Conservation (phyloP, 345 rosid species). For the Bretschneidera sinensis region DNA sequence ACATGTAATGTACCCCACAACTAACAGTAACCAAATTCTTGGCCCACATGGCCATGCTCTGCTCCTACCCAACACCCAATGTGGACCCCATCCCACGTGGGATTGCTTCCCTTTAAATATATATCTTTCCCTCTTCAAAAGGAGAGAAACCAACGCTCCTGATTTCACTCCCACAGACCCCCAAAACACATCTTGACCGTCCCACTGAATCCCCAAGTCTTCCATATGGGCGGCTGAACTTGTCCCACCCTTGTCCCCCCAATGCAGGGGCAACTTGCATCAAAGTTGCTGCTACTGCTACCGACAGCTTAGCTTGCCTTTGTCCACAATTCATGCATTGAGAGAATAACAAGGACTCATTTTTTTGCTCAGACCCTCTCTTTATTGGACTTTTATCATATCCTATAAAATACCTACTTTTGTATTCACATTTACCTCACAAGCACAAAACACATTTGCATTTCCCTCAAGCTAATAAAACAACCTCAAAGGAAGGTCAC, state of each 20-base stretch:
- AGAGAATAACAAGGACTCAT: background rate
- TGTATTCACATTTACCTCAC: constrained; percentile 23
- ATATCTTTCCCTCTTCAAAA: background rate
- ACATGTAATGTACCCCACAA: constrained; percentile 46
- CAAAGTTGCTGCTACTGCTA: constrained; percentile 55
- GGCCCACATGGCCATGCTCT: constrained; percentile 18
- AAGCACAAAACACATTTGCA: constrained; percentile 5
- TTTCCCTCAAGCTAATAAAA: constrained; percentile 11
- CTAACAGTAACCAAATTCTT: constrained; percentile 5
- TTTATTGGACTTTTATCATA: constrained; percentile 2
- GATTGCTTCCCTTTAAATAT: constrained; percentile 17
- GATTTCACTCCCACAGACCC: constrained; percentile 31
- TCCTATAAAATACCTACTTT: constrained; percentile 37
- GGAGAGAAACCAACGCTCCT: constrained; percentile 27
- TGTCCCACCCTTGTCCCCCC: constrained; percentile 84
- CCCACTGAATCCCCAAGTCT: constrained; percentile 16
- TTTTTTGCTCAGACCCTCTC: constrained; percentile 6
- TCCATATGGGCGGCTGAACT: constrained; percentile 56
- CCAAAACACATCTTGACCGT: constrained; percentile 42
- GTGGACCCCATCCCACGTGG: constrained; percentile 24
- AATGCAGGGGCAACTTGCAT: constrained; percentile 51
- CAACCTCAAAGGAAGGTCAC: constrained; percentile 5
- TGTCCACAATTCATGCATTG: constrained; percentile 53
- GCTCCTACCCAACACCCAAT: constrained; percentile 23
- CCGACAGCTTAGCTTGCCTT: constrained; percentile 86